phyloP scores from a whole-genome alignment of 1,139 yeast genomes.

The Suhomyces choctaworum region DNA sequence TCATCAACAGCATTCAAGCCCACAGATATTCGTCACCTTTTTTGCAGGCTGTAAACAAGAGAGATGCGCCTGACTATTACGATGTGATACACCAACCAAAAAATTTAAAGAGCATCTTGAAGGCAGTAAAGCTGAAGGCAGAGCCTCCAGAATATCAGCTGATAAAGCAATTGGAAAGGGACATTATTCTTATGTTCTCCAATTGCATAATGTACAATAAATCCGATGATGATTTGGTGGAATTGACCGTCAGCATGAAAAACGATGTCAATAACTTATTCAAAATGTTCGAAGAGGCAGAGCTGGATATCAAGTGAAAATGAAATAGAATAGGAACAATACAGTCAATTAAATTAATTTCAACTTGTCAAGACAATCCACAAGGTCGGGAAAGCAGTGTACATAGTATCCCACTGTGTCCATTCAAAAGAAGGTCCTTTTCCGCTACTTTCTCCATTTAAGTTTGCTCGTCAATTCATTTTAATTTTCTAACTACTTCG shows the following conservation, averaged over 20 bases:
- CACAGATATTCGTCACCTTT: constrained; percentile 77
- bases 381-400: too few relatives aligned
- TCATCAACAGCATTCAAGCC: constrained; percentile 64
- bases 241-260: constrained; percentile 68
- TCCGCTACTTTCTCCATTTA: too few relatives aligned
- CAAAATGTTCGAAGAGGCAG: constrained; percentile 51
- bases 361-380: too few relatives aligned
- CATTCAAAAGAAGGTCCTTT: too few relatives aligned
- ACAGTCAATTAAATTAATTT: too few relatives aligned
- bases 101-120: constrained; percentile 64
- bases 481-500: too few relatives aligned
- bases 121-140: constrained; percentile 49
- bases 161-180: constrained; percentile 65
- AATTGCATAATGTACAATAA: constrained; percentile 82
- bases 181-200: constrained; percentile 75
- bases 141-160: constrained; percentile 49
- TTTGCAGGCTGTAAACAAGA: constrained; percentile 63
- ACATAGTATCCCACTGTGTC: too few relatives aligned
- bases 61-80: constrained; percentile 70
- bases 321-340: too few relatives aligned
- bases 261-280: constrained; percentile 53
- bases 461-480: too few relatives aligned
- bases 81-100: constrained; percentile 62
- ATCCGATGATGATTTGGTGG: constrained; percentile 60
- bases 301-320: constrained; percentile 17